Evolutionary conservation across 768 basidiomycete genomes (phyloP), one percentile per base, ranked within the genome.

Genomic region (Coprinellus micaceus): DNA sequence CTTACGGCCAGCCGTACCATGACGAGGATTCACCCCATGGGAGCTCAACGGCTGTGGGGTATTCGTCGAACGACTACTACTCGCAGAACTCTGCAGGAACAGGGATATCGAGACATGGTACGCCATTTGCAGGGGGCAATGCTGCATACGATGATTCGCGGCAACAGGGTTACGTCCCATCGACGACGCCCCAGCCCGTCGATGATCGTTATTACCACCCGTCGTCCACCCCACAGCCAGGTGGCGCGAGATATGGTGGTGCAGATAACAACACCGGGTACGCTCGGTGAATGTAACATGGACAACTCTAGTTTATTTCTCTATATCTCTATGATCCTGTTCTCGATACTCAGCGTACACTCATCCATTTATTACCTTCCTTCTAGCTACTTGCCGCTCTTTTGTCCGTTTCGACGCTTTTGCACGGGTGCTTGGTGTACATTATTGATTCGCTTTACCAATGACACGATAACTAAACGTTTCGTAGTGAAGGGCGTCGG

Each of bases 1-100:
- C 68, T 41, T 71, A 74, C 19, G 67, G 71, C 33, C 76, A 75
- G 15, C 77, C 81, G 36, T 58, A 68, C 39, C 83, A 87, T 60
- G 87, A 87, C 57, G 86, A 89, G 54, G 88, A 90, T 61, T 81
- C 84, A 63, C 82, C 76, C 28, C 81, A 86, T 65, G 78, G 86
- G 17, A 61, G 76, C 4, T 70, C 80, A 28, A 83, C 84, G 17
- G 85, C 86, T 29, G 82, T 19, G 29, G 53, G 10, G 10, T 54
- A 45, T 24, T 21, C 55, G n/a, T 15, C 22, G 19, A 12, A 12
- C 22, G 37, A 48, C 28, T 36, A 25, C 7, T 13, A 56, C 29
- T 43, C 13, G 6, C 40, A 43, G 19, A 28, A 36, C 33, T 39
- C 40, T 30, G 36, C 47, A 11, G 55, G 37, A 19, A 76, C 79